Conservation (phyloP, 2,329 filamentous ascomycete genomes). For the Cordyceps sp. region DNA sequence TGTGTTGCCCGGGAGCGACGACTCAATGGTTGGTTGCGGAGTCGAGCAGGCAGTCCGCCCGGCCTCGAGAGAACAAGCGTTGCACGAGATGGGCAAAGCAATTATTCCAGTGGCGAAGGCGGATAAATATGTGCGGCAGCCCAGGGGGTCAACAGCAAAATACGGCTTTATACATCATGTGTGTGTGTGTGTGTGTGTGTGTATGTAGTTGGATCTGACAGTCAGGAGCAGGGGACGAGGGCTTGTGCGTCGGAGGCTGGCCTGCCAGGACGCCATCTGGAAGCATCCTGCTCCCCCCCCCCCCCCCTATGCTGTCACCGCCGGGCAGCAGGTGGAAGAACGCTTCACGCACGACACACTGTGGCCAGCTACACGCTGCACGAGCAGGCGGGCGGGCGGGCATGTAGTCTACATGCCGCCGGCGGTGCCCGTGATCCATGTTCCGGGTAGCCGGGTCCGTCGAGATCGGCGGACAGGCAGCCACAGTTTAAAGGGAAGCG, state of each 20-base stretch:
- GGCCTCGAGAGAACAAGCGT: neutral
- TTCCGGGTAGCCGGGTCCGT: slow-evolving; percentile 2
- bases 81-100: neutral
- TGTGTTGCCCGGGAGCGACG: no score
- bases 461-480: neutral
- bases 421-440: slow-evolving; percentile 1
- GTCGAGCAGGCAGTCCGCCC: no score
- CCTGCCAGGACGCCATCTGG: neutral
- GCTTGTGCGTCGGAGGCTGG: neutral
- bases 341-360: no score
- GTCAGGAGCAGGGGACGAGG: neutral
- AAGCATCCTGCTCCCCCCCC: no score
- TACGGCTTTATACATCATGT: neutral
- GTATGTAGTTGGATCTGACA: neutral
- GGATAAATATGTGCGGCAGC: neutral
- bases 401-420: neutral
- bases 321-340: no score
- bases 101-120: neutral
- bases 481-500: neutral
- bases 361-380: no score
- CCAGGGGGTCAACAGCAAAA: neutral
- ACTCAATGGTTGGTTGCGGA: no score
- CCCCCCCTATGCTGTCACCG: no score
- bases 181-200: no score
- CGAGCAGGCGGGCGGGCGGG: neutral